A percentile compares a stretch with the other conserved stretches of the same genome.
Evolutionary conservation across 805 yeast genomes (phyloP).

Genomic region (Yamadazyma sp.): DNA sequence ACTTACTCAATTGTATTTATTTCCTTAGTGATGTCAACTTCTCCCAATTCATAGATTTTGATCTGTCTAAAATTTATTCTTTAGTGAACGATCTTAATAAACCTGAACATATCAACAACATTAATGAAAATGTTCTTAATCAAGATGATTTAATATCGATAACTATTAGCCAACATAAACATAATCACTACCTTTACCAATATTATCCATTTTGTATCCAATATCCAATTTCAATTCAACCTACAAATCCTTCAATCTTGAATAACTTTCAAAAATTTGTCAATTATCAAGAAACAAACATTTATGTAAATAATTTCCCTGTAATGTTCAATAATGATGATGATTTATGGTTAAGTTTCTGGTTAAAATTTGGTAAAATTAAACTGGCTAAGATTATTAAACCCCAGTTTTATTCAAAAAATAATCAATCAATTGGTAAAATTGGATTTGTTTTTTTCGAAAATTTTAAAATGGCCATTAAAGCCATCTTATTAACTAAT

Average conservation of each 20-base stretch:
- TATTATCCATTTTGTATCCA: slow-evolving; percentile 10
- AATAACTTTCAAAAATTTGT: slow-evolving; percentile 19
- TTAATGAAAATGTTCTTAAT: slow-evolving; percentile 8
- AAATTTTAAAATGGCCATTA: slow-evolving; percentile 54
- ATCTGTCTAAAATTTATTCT: slow-evolving; percentile 3
- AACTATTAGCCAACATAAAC: slow-evolving; percentile 36
- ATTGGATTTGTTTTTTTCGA: slow-evolving; percentile 67
- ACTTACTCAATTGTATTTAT: slow-evolving; percentile 48
- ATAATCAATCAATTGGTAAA: slow-evolving; percentile 19
- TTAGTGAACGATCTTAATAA: slow-evolving; percentile 4
- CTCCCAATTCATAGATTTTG: slow-evolving; percentile 41
- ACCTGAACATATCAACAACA: slow-evolving; percentile 18
- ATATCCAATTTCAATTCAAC: background rate
- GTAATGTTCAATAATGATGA: slow-evolving; percentile 53
- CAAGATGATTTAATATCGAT: slow-evolving; percentile 16
- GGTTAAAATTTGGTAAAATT: slow-evolving; percentile 38
- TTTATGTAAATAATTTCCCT: slow-evolving; percentile 68
- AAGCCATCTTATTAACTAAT: slow-evolving; percentile 56
- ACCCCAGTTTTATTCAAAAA: slow-evolving; percentile 33
- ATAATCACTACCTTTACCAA: slow-evolving; percentile 25
- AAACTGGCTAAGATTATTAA: slow-evolving; percentile 42
- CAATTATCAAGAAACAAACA: slow-evolving; percentile 63
- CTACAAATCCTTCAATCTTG: slow-evolving; percentile 6
- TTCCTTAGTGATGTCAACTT: slow-evolving; percentile 45
- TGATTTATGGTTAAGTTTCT: slow-evolving; percentile 34